Conservation (phyloP, 2,329 filamentous ascomycete genomes). For the Colletotrichum sp. region DNA sequence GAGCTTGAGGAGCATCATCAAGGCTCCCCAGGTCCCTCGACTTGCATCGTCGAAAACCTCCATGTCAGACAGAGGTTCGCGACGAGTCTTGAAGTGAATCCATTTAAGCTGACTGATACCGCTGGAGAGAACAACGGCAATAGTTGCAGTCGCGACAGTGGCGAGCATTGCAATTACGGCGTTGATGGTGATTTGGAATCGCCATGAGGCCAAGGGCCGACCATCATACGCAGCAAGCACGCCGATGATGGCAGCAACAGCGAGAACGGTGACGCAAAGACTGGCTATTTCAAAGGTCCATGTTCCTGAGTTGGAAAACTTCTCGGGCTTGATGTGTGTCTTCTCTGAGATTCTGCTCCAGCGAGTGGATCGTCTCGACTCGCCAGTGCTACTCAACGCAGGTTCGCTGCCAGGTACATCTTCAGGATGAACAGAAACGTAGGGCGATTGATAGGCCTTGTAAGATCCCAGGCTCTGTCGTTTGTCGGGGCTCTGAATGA, state of each 20-base stretch:
- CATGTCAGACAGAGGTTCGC: constrained; percentile 33
- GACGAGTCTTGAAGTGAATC: constrained; percentile 33
- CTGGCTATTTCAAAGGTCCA: constrained; percentile 32
- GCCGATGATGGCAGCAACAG: constrained; percentile 31
- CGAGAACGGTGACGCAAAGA: constrained; percentile 27
- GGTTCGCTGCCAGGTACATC: constrained; percentile 4
- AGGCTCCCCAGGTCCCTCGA: constrained; percentile 32
- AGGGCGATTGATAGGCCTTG: constrained; percentile 2
- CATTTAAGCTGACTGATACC: constrained; percentile 36
- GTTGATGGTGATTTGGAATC: constrained; percentile 35
- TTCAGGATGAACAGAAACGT: background rate
- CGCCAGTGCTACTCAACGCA: constrained; percentile 1
- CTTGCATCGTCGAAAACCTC: constrained; percentile 37
- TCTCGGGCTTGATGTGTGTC: background rate
- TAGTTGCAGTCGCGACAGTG: constrained; percentile 30
- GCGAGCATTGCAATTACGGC: constrained; percentile 34
- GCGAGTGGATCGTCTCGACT: constrained; percentile 1
- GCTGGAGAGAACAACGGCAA: constrained; percentile 32
- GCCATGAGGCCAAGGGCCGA: constrained; percentile 31
- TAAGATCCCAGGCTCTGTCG: background rate
- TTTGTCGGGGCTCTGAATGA: background rate
- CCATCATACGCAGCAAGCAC: constrained; percentile 32
- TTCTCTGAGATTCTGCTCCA: constrained; percentile 13
- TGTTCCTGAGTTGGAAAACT: constrained; percentile 22
- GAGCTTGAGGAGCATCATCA: constrained; percentile 28